Evolutionary conservation across 148 eudicot species (phyloP), one percentile per base, ranked within the genome.

Genomic region (Hydrangea macrophylla): DNA sequence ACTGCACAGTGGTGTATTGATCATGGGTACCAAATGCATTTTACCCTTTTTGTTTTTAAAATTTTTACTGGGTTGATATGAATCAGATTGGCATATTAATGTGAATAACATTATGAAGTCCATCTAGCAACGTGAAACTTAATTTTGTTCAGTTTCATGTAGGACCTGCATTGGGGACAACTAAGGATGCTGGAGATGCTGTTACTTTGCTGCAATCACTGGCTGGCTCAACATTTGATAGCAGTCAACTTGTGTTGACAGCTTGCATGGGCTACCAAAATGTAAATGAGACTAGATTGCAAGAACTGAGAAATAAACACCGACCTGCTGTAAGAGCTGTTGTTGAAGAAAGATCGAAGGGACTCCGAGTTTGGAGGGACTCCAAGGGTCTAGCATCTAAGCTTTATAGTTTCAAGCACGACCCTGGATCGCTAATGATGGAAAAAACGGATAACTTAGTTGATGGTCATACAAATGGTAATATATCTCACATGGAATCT

Each of bases 161-260:
- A 94, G 99, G 99, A 67, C 99, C 99, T 78, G 99, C 99, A 58
- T 73, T 94, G 80, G 93, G 88, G 37, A 94, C 99, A 44, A 85
- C 99, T 62, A 94, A 94, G 78, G 99, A 94, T 81, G 99, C 97
- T 62, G 99, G 99, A 27, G 99, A 94, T 80, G 99, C 99, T 27
- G 84, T 91, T 60, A 86, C 97, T 17, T 85, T 94, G 74, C 85
- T 94, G 82, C 99, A 94, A 58, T 85, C 99, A 55, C 82, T 94
- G 55, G 90, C 97, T 72, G 88, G 99, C 40, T 94, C 99, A 70
- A 90, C 99, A 55, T 94, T 94, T 73, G 99, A 94, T 80, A 91
- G 99, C 72, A 94, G 99, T 81, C 99, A 94, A 81, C 91, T 94
- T 65, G 99, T 94, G 18, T 79, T 94, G 79, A 94, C 97, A 30